Percentiles rank a stretch among this genome's conserved stretches.
Evolutionary conservation across 208 protist species (phyloP).

Genomic region (Balamuthia mandrillaris): DNA sequence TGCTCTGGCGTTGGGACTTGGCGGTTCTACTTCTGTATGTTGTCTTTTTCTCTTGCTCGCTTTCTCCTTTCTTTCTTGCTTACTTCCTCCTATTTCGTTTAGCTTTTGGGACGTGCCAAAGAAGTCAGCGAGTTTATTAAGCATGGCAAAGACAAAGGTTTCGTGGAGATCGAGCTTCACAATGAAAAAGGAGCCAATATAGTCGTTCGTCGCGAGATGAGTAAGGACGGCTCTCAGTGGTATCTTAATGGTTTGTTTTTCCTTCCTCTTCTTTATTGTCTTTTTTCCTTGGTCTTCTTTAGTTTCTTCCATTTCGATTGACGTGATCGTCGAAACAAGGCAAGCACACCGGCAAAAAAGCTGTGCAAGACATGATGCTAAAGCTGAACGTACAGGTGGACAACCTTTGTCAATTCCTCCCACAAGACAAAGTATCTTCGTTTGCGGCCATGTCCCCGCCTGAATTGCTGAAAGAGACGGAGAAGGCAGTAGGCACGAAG

Average conservation of each 20-base stretch:
- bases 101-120: conserved; percentile 60
- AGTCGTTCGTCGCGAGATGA: not conserved
- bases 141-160: conserved; percentile 42
- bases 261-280: not conserved
- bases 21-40: conserved; percentile 54
- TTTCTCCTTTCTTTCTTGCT: not conserved
- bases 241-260: not conserved
- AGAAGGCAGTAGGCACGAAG: conserved; percentile 49
- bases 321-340: conserved; percentile 11
- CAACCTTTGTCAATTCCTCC: conserved; percentile 74
- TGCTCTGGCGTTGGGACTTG: conserved; percentile 73
- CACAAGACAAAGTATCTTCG: conserved; percentile 63
- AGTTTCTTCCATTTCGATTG: too few relatives aligned
- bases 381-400: conserved; percentile 68
- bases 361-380: conserved; percentile 46
- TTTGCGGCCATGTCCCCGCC: conserved; percentile 51
- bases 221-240: conserved; percentile 7
- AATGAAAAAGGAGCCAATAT: not conserved
- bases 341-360: not conserved
- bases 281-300: too few relatives aligned
- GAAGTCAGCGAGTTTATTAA: conserved; percentile 66
- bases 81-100: not conserved
- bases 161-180: conserved; percentile 67
- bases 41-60: not conserved
- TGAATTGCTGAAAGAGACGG: conserved; percentile 57